Conservation (phyloP, 1,284 basidiomycete species). For the Heterobasidion irregulare region DNA sequence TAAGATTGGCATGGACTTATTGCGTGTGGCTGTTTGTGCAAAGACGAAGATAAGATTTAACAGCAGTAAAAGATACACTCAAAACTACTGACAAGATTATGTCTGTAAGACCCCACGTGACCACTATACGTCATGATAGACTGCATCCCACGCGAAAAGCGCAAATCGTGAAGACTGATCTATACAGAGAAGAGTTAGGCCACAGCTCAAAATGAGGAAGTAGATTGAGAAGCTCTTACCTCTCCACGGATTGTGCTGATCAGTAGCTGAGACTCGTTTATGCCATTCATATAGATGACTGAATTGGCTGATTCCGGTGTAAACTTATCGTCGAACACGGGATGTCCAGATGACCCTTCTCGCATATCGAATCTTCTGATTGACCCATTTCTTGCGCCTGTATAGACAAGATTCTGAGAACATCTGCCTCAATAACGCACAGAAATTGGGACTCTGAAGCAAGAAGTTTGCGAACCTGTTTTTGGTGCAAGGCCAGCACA, state of each 20-base stretch:
- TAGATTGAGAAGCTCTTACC: slow-evolving; percentile 27
- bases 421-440: not conserved
- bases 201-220: not conserved
- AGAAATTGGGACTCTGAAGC: not conserved
- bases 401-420: slow-evolving; percentile 43
- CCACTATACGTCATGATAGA: slow-evolving; percentile 44
- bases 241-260: slow-evolving; percentile 51
- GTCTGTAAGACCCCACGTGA: slow-evolving; percentile 45
- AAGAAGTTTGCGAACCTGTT: slow-evolving; percentile 26
- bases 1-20: slow-evolving; percentile 54
- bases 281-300: slow-evolving; percentile 40
- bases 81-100: slow-evolving; percentile 35
- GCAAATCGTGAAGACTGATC: slow-evolving; percentile 60
- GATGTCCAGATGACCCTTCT: slow-evolving; percentile 24
- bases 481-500: slow-evolving; percentile 47
- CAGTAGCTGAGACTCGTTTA: slow-evolving; percentile 46
- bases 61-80: not conserved
- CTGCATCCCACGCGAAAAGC: slow-evolving; percentile 33
- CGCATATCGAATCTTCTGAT: slow-evolving; percentile 57
- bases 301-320: slow-evolving; percentile 25
- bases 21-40: slow-evolving; percentile 41
- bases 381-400: slow-evolving; percentile 54
- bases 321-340: slow-evolving; percentile 32
- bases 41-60: not conserved
- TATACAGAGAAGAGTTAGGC: slow-evolving; percentile 16